These are phyloP conservation scores for Lentinula boryana DNA, from an alignment of 768 basidiomycete species.

Conservation along the genomic window DNA sequence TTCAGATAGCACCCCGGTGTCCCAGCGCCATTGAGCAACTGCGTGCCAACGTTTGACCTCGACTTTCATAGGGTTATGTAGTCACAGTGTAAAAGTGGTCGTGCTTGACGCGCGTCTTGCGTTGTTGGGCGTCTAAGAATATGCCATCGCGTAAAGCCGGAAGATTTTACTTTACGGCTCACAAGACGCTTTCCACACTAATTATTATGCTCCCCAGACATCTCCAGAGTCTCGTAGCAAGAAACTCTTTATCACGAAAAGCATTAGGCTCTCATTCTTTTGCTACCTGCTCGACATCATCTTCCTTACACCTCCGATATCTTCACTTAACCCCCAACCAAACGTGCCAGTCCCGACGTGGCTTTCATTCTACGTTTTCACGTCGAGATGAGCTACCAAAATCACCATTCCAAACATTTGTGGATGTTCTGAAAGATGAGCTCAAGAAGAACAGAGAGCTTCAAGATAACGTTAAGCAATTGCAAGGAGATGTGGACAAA, in stretches of 20 bases:
- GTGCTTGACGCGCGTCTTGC: too few species aligned
- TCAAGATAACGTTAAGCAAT: slow-evolving; percentile 94
- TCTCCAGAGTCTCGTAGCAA: slow-evolving; percentile 29
- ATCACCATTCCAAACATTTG: slow-evolving; percentile 95
- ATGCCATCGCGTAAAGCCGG: not conserved
- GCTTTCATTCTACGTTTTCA: slow-evolving; percentile 64
- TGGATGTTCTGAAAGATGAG: slow-evolving; percentile 90
- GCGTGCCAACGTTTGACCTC: slow-evolving; percentile 82
- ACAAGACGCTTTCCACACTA: too few species aligned
- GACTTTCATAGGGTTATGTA: slow-evolving; percentile 56
- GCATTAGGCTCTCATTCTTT: slow-evolving; percentile 11
- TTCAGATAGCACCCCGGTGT: slow-evolving; percentile 39
- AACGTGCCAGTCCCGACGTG: slow-evolving; percentile 6
- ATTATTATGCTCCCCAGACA: slow-evolving; percentile 41
- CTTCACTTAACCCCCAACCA: not conserved
- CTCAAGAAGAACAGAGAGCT: slow-evolving; percentile 89
- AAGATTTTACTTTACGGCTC: not conserved
- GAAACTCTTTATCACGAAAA: slow-evolving; percentile 16
- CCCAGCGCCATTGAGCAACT: slow-evolving; percentile 88
- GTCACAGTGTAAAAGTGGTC: not conserved
- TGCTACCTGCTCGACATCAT: too few species aligned
- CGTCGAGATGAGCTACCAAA: slow-evolving; percentile 65
- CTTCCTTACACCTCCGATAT: not conserved
- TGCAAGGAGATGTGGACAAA: slow-evolving; percentile 97
- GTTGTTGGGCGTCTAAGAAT: not conserved